A percentile compares a stretch with the other conserved stretches of the same genome.
Evolutionary conservation across 1,139 yeast species (phyloP).

Genomic region (Protomyces pachydermus): DNA sequence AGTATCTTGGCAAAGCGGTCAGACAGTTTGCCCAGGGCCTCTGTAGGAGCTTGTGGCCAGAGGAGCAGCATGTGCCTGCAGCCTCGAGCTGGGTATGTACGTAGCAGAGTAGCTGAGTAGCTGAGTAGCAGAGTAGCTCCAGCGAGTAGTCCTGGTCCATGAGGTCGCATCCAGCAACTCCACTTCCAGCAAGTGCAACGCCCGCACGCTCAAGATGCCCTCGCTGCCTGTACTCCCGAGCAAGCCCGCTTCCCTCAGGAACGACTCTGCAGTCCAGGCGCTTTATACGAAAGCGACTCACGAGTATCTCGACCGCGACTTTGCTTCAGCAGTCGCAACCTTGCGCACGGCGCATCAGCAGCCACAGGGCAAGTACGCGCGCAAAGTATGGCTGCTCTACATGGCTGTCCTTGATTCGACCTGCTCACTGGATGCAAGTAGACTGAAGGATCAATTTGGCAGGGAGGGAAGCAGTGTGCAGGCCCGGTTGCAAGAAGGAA

Average conservation of each 20-base stretch:
- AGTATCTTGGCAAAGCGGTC: neutral
- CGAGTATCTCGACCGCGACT: conserved; percentile 11
- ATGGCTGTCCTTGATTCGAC: conserved; percentile 17
- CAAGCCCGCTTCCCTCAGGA: conserved; percentile 7
- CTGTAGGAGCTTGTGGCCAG: neutral
- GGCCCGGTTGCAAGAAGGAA: neutral
- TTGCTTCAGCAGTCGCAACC: conserved; percentile 1
- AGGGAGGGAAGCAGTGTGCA: neutral
- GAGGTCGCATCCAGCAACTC: neutral
- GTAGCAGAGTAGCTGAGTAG: neutral
- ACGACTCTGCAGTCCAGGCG: conserved; percentile 6
- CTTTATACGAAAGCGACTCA: conserved; percentile 13
- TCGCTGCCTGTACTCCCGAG: conserved; percentile 14
- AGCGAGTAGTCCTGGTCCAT: no score
- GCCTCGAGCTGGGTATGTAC: neutral
- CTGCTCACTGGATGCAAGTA: neutral
- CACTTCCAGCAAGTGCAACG: neutral
- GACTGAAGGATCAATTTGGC: conserved; percentile 1
- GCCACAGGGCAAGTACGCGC: conserved; percentile 1
- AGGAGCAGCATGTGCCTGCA: neutral
- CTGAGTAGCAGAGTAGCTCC: neutral
- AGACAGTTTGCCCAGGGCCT: neutral
- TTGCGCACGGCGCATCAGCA: neutral
- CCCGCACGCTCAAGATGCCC: conserved; percentile 1
- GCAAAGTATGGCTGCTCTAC: conserved; percentile 10